Evolutionary conservation across 441 rosid genomes (phyloP), one percentile per base, ranked within the genome.

Genomic region (Rhodomyrtus psidioides): DNA sequence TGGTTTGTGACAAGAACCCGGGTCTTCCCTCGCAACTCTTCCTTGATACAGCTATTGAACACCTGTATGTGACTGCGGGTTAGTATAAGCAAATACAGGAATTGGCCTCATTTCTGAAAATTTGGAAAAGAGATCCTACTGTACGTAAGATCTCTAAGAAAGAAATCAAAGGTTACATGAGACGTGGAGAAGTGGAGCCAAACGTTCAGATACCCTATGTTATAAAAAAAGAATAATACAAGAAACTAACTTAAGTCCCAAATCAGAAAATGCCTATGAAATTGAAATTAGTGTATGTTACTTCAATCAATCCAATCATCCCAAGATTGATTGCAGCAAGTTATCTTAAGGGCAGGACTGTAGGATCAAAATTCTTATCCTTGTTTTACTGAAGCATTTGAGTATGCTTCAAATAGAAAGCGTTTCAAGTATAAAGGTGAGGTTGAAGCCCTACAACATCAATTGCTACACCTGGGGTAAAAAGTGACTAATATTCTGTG

Each of bases 1-100:
- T 97, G 99, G 92, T 97, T 97, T 26, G 99, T 97, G 87, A 97
- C 99, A 89, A 97, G 99, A 89, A 97, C 98, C 91, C 99, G 93
- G 54, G 99, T 97, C 91, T 92, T 97, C 85, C 92, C 92, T 59
- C 89, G 90, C 83, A 97, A 91, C 90, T 95, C 98, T 89, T 94
- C 95, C 91, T 93, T 95, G 86, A 97, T 91, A 89, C 98, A 97
- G 89, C 91, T 93, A 86, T 97, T 97, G 89, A 97, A 97, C 87
- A 97, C 99, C 99, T 97, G 90, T 62, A 86, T 86, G 86, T 27
- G 83, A 86, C 86, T 83, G 82, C 44, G 21, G 53, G 82, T 46
- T 30, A 62, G 76, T 39, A 70, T 6, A 70, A 70, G 76, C 46
- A 2, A 34, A 34, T 34, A 34, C 34, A 34, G 34, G 34, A 34